phyloP scores from a whole-genome alignment of 805 yeast genomes.

The Debaryomyces tyrocola region DNA sequence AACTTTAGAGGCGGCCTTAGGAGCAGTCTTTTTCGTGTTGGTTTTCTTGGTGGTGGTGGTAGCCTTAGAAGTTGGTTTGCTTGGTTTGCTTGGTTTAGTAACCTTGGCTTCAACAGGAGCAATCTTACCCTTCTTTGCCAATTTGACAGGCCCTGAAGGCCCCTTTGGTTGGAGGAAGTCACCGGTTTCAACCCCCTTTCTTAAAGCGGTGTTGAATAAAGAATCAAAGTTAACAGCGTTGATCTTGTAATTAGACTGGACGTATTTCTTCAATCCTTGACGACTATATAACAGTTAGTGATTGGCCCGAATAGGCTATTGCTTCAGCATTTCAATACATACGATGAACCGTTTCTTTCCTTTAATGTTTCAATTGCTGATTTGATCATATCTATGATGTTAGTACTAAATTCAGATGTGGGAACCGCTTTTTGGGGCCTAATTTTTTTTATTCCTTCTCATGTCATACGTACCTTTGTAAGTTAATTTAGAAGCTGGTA shows the following conservation, averaged over 20 bases:
- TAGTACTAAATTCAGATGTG: slow-evolving; percentile 1
- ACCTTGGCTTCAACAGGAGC: slow-evolving; percentile 33
- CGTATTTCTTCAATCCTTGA: slow-evolving; percentile 83
- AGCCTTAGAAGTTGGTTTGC: slow-evolving; percentile 10
- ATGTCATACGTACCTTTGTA: slow-evolving; percentile 44
- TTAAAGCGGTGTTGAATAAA: slow-evolving; percentile 73
- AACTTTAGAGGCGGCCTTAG: slow-evolving; percentile 17
- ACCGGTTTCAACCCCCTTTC: slow-evolving; percentile 78
- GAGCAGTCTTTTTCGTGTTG: slow-evolving; percentile 14
- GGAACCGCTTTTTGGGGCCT: background rate
- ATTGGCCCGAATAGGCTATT: background rate
- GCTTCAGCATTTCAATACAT: slow-evolving; percentile 25
- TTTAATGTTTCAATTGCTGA: slow-evolving; percentile 70
- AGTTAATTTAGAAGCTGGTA: slow-evolving; percentile 34
- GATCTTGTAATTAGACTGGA: slow-evolving; percentile 60
- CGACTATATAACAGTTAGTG: slow-evolving; percentile 47
- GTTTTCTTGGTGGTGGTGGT: slow-evolving; percentile 10
- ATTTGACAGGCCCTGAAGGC: slow-evolving; percentile 81
- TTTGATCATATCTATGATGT: slow-evolving; percentile 53
- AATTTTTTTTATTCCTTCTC: background rate
- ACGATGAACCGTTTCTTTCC: slow-evolving; percentile 78
- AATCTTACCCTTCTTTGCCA: slow-evolving; percentile 45
- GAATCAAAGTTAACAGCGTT: slow-evolving; percentile 68
- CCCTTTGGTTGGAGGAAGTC: slow-evolving; percentile 85
- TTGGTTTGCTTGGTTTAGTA: slow-evolving; percentile 20